Percentiles rank a stretch among this genome's conserved stretches.
Conservation (phyloP, 768 basidiomycete genomes). For the Suillus weaverae region DNA sequence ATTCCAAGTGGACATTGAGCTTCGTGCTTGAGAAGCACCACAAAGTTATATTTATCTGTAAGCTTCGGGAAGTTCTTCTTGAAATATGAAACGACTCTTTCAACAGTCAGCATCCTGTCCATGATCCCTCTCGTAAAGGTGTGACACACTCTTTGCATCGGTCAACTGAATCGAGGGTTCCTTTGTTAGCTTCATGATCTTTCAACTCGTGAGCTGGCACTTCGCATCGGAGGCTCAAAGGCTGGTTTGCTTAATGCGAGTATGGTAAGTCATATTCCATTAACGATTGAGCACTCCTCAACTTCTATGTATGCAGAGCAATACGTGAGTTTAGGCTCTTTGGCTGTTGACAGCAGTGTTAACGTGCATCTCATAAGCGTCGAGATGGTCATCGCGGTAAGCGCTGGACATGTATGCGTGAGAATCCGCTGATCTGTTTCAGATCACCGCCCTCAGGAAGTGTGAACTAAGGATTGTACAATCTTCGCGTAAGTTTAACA, state of each 20-base stretch:
- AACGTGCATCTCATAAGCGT: constrained; percentile 37
- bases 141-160: background rate
- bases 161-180: constrained; percentile 10
- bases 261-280: constrained; percentile 49
- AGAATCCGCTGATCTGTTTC: constrained; percentile 3
- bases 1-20: constrained; percentile 54
- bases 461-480: constrained; percentile 85
- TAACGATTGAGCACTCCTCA: constrained; percentile 1
- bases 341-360: constrained; percentile 1
- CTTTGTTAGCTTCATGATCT: constrained; percentile 68
- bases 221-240: constrained; percentile 73
- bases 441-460: constrained; percentile 79
- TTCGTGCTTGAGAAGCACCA: constrained; percentile 48
- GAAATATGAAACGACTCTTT: background rate
- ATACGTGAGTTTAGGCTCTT: constrained; percentile 41
- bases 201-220: constrained; percentile 68
- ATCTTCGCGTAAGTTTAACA: constrained; percentile 57
- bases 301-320: constrained; percentile 45
- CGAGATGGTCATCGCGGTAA: constrained; percentile 69
- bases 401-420: constrained; percentile 24
- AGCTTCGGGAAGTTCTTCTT: constrained; percentile 22
- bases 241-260: constrained; percentile 82
- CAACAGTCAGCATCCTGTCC: constrained; percentile 61
- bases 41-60: constrained; percentile 62
- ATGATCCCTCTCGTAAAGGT: constrained; percentile 82